These are phyloP conservation scores for Taphrina flavorubra DNA, from an alignment of 1,139 yeast genomes.

Conservation along the genomic window DNA sequence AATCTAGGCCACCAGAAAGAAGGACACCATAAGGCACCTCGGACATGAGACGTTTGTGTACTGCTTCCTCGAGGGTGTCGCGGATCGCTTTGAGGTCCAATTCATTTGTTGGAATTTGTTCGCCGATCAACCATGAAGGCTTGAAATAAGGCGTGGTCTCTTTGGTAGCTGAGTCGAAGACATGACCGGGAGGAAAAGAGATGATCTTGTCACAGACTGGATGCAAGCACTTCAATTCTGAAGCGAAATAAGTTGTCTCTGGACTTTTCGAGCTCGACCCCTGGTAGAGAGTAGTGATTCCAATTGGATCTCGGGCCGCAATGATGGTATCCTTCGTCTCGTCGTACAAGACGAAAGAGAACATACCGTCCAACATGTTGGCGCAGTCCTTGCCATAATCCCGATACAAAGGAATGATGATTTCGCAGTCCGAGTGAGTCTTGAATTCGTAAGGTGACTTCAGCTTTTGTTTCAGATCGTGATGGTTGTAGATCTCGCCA, in stretches of 20 bases:
- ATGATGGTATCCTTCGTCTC: conserved; percentile 79
- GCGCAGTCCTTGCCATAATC: conserved; percentile 91
- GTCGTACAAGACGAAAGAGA: conserved; percentile 92
- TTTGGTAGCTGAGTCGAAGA: conserved; percentile 90
- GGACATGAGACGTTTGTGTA: conserved; percentile 98
- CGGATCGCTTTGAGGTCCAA: conserved; percentile 76
- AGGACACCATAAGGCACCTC: conserved; percentile 98
- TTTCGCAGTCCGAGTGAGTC: conserved; percentile 95
- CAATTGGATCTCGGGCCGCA: conserved; percentile 98
- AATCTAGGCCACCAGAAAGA: conserved; percentile 94
- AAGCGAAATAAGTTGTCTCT: conserved; percentile 82
- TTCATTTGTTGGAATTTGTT: conserved; percentile 71
- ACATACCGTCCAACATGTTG: conserved; percentile 94
- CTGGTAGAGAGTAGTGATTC: conserved; percentile 94
- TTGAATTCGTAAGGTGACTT: conserved; percentile 70
- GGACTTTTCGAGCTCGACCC: conserved; percentile 78
- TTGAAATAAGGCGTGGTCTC: conserved; percentile 81
- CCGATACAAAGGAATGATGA: conserved; percentile 87
- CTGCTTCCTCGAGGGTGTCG: conserved; percentile 86
- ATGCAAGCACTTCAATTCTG: conserved; percentile 89
- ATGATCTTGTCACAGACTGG: conserved; percentile 91
- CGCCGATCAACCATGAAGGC: conserved; percentile 93
- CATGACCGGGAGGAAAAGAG: conserved; percentile 99
- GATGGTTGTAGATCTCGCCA: conserved; percentile 98
- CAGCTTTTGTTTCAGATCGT: conserved; percentile 77